Percentiles rank a stretch among this genome's conserved stretches.
phyloP scores from a whole-genome alignment of 2,329 filamentous ascomycete genomes.

The Macroventuria anomochaeta region DNA sequence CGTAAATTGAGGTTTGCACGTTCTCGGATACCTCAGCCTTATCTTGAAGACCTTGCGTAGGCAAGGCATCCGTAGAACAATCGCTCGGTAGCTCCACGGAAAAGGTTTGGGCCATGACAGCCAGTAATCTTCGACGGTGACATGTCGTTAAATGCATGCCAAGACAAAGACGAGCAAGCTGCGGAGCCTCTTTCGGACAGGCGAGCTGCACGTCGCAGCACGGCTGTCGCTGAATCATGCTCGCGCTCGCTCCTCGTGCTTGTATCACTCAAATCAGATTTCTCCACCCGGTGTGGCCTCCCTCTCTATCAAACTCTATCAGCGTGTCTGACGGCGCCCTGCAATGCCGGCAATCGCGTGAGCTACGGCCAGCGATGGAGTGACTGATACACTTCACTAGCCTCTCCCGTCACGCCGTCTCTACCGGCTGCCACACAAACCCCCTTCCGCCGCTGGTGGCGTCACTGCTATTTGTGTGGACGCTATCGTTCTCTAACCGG shows the following conservation, averaged over 20 bases:
- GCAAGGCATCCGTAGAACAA: no score
- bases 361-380: no score
- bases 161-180: no score
- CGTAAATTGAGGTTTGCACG: no score
- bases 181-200: constrained; percentile 25
- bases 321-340: constrained; percentile 4
- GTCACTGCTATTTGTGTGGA: constrained; percentile 47
- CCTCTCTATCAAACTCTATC: constrained; percentile 12
- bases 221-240: constrained; percentile 24
- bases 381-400: constrained; percentile 51
- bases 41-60: no score
- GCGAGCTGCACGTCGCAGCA: constrained; percentile 30
- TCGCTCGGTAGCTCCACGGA: no score
- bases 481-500: constrained; percentile 29
- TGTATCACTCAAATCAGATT: constrained; percentile 23
- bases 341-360: no score
- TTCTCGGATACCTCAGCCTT: no score
- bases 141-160: no score
- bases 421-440: constrained; percentile 42
- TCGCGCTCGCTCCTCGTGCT: constrained; percentile 27
- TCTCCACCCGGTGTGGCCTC: constrained; percentile 7
- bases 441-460: constrained; percentile 40
- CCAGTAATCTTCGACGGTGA: no score
- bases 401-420: constrained; percentile 41
- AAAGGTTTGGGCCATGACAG: no score